Conservation (phyloP, 371 early-diverging fungal genomes). For the Blakeslea trispora region DNA sequence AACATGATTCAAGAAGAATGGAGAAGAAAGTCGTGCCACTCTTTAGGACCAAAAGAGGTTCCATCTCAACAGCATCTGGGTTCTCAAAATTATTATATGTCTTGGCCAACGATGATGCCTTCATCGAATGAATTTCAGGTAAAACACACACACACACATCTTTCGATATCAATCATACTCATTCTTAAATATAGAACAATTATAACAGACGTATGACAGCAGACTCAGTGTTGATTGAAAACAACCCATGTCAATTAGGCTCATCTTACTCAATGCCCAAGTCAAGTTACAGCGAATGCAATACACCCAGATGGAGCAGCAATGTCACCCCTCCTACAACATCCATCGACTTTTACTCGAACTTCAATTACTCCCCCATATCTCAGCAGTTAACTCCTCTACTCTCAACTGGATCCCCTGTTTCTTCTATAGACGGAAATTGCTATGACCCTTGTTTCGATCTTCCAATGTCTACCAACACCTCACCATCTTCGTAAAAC, state of each 20-base stretch:
- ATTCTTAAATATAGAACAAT: neutral
- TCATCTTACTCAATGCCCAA: conserved; percentile 10
- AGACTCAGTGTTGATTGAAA: neutral
- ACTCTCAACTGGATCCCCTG: conserved; percentile 28
- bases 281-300: conserved; percentile 9
- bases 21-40: conserved; percentile 30
- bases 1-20: conserved; percentile 19
- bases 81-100: neutral
- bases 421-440: conserved; percentile 19
- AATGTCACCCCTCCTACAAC: neutral
- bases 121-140: conserved; percentile 1
- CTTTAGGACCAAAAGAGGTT: neutral
- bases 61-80: neutral
- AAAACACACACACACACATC: neutral
- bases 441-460: conserved; percentile 30
- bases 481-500: neutral
- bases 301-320: conserved; percentile 15
- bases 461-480: conserved; percentile 10
- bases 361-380: conserved; percentile 22
- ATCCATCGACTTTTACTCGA: conserved; percentile 12
- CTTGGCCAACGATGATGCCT: neutral
- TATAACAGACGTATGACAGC: conserved; percentile 22
- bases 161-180: no score
- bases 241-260: conserved; percentile 1
- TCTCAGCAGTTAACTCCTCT: conserved; percentile 31